Evolutionary conservation across 768 basidiomycete genomes (phyloP), one percentile per base, ranked within the genome.

Genomic region (Krasilnikovozyma curviuscula): DNA sequence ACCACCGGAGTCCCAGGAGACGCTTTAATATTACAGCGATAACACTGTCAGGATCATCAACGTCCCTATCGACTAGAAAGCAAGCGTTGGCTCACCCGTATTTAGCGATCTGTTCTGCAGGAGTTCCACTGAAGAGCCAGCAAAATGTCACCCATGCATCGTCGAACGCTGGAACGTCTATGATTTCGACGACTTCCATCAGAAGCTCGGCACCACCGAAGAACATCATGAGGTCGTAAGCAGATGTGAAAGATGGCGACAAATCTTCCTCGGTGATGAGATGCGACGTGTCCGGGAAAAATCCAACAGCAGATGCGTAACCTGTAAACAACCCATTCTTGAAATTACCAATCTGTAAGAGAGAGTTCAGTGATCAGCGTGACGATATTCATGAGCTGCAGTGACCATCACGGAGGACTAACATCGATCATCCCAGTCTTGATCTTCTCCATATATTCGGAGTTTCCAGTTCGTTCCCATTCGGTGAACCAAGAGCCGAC

Each of bases 191-290:
- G 33, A 46, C 7, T 21, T 46, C 45, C 23, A 38, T 27, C 32
- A 46, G 34, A 1, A 46, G 34, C 45, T 46, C 45, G 32, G n/a
- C 32, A 5, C 45, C 45, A n/a, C 45, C 45, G 27, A 46, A 46
- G 7, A 46, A 37, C 32, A 35, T 33, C 3, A 37, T 35, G 24
- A 46, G 45, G 45, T 46, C 25, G 45, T 14, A 35, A 10, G 25
- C 27, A 27, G n/a, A 33, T 8, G 10, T 27, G 34, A 46, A 46
- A n/a, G 34, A 37, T 12, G 45, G 33, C 16, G 45, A 46, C 32
- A 32, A 37, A n/a, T 46, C 45, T 23, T 46, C 45, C 34, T 46
- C 45, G 21, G 10, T 16, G 27, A 16, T 21, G 16, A 46, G 45
- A 19, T 46, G 45, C 7, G 14, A 23, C 5, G 45, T 46, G 1